These are phyloP conservation scores for Jacaranda copaia DNA, from an alignment of 257 asterid species.

Conservation along the genomic window DNA sequence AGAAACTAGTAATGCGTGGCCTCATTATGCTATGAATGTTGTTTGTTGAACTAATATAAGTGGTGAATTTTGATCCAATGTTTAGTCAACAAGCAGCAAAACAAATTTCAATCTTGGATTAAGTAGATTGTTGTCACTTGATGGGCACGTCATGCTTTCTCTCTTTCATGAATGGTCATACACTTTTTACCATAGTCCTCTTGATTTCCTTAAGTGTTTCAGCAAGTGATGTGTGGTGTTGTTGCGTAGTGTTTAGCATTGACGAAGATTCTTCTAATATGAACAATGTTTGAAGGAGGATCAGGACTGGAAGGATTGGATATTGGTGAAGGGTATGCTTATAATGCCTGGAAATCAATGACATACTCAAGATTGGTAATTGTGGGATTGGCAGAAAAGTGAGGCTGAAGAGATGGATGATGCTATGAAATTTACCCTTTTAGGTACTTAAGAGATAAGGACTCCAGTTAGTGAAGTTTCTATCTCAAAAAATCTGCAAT, in stretches of 20 bases:
- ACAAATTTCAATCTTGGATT: conserved; percentile 1
- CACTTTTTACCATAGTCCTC: neutral
- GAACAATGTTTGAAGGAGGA: too few relatives aligned
- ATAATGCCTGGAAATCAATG: conserved; percentile 13
- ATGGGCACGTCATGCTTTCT: conserved; percentile 25
- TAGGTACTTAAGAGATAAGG: neutral
- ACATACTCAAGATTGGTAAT: neutral
- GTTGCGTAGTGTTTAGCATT: neutral
- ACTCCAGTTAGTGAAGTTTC: conserved; percentile 3
- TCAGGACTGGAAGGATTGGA: too few relatives aligned
- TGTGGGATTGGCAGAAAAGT: neutral
- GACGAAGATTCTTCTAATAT: neutral
- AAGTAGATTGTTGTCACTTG: neutral
- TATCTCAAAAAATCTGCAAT: neutral
- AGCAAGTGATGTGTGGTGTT: conserved; percentile 2
- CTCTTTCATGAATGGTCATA: neutral
- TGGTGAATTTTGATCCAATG: conserved; percentile 19
- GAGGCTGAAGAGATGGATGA: neutral
- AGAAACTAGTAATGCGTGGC: conserved; percentile 25
- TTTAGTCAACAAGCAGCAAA: neutral
- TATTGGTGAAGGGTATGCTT: neutral
- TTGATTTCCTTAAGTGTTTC: conserved; percentile 12
- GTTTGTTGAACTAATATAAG: conserved; percentile 18
- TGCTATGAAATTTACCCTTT: neutral
- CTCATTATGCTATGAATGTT: conserved; percentile 28